Evolutionary conservation across 345 rosid species (phyloP).

Genomic region (Euphorbia peplus): DNA sequence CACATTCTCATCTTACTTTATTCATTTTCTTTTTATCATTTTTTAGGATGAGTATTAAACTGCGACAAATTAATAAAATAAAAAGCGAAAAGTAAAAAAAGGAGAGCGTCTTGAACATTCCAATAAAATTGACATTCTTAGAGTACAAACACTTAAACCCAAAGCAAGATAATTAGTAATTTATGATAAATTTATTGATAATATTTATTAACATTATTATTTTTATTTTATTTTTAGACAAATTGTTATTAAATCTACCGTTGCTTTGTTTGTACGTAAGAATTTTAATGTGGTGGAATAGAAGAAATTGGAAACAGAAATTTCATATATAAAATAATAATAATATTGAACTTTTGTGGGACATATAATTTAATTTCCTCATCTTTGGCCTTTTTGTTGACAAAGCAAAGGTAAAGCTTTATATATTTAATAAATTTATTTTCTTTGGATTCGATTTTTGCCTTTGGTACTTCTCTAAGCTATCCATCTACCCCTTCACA

Average conservation of each 20-base stretch:
- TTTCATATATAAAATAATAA: background rate
- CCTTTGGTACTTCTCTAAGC: constrained; percentile 23
- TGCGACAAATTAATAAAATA: too few relatives aligned
- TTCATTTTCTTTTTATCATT: too few relatives aligned
- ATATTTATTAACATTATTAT: too few relatives aligned
- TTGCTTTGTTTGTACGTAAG: constrained; percentile 33
- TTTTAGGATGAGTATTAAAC: too few relatives aligned
- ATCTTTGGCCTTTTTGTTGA: background rate
- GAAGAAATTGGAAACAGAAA: constrained; percentile 1
- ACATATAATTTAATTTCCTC: constrained; percentile 5
- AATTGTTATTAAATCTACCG: constrained; percentile 12
- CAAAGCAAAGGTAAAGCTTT: background rate
- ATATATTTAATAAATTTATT: background rate
- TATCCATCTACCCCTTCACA: background rate
- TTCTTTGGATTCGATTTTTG: constrained; percentile 31
- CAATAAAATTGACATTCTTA: too few relatives aligned
- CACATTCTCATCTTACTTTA: too few relatives aligned
- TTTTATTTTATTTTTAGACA: too few relatives aligned
- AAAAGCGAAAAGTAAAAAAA: too few relatives aligned
- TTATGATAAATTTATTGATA: too few relatives aligned
- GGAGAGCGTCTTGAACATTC: too few relatives aligned
- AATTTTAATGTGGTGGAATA: constrained; percentile 7
- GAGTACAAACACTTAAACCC: too few relatives aligned
- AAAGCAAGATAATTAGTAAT: too few relatives aligned
- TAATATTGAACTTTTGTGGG: background rate